Base-by-base conservation (phyloP, 345 rosid genomes). In the Sisymbrium altissimum region DNA sequence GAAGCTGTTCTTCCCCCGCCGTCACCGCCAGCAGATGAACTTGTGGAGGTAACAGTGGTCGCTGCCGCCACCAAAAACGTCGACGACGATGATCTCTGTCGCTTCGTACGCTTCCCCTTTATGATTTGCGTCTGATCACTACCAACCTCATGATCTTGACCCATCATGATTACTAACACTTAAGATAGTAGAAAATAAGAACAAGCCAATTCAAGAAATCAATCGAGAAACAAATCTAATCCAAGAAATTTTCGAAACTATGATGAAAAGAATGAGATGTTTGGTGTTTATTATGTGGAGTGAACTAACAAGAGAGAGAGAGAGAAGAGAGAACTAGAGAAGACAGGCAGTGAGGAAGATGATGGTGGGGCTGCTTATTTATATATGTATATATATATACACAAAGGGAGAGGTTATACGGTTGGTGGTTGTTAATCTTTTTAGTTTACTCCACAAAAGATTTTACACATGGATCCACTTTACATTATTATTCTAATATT, bases 21-120 rank as follows among this genome's bases (percentile, higher is more conserved):
- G 0, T 60, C 86, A 1, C 44, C 82, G 0, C 70, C 81, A 1
- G 65, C 87, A 0, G 97, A 86, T 21, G 97, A 90, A 64, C 84
- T 83, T 15, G 86, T 79, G 13, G 87, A 81, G 3, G 82, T 75
- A 4, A 78, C 45, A 7, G 77, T 77, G 2, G 81, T 50, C 50
- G 72, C 15, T 61, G 76, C 12, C 9, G 53, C 57, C 11, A 54
- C 38, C 6, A 46, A 19, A 61, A 86, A 36, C 81, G 85, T 66
- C 8, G 94, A 85, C 13, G 96, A 88, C 0, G 85, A 83, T 61
- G 87, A 83, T 61, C 97, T 72, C 43, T 59, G 93, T 12, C 98
- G 88, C 84, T 94, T 94, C 9, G 89, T 89, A 25, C 97, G 93
- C 81, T 87, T 94, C 70, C 97, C 85, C 71, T 87, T 89, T 11